Percentiles rank a stretch among this genome's conserved stretches.
Evolutionary conservation across 768 basidiomycete species (phyloP).

Genomic region (Tricholoma furcatifolium): DNA sequence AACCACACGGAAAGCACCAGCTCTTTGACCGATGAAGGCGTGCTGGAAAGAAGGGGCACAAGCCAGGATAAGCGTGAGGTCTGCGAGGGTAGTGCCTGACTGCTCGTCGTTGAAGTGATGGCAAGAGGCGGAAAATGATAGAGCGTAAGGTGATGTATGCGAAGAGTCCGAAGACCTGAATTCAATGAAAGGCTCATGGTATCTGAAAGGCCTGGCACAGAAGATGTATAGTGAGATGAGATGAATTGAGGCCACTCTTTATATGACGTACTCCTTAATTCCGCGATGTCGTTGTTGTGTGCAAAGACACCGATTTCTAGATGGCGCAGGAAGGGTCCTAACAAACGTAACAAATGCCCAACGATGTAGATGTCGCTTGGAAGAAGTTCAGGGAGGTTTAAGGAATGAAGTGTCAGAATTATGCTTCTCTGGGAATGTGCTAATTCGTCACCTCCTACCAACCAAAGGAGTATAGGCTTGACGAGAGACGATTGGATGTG

Average conservation of each 20-base stretch:
- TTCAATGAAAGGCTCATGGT: constrained; percentile 26
- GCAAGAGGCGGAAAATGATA: constrained; percentile 28
- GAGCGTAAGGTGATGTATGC: constrained; percentile 30
- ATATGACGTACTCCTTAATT: constrained; percentile 2
- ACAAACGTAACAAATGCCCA: constrained; percentile 17
- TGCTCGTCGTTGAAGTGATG: background rate
- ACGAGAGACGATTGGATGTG: constrained; percentile 27
- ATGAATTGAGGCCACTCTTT: background rate
- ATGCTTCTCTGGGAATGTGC: background rate
- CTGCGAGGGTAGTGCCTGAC: background rate
- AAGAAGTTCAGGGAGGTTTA: constrained; percentile 29
- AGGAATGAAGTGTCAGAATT: constrained; percentile 20
- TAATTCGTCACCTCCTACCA: constrained; percentile 19
- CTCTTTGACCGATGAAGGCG: constrained; percentile 20
- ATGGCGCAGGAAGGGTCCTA: constrained; percentile 27
- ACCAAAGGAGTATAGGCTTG: constrained; percentile 28
- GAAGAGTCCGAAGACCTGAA: constrained; percentile 23
- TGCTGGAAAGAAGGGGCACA: constrained; percentile 23
- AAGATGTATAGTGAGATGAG: background rate
- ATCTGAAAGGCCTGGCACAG: constrained; percentile 18
- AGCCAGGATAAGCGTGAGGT: constrained; percentile 28
- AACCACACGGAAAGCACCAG: constrained; percentile 32
- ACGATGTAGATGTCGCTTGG: constrained; percentile 24
- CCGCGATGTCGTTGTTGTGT: constrained; percentile 15
- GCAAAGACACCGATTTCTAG: constrained; percentile 30